These are phyloP conservation scores for Penicillium antarcticum DNA, from an alignment of 495 filamentous ascomycete species.

Conservation along the genomic window DNA sequence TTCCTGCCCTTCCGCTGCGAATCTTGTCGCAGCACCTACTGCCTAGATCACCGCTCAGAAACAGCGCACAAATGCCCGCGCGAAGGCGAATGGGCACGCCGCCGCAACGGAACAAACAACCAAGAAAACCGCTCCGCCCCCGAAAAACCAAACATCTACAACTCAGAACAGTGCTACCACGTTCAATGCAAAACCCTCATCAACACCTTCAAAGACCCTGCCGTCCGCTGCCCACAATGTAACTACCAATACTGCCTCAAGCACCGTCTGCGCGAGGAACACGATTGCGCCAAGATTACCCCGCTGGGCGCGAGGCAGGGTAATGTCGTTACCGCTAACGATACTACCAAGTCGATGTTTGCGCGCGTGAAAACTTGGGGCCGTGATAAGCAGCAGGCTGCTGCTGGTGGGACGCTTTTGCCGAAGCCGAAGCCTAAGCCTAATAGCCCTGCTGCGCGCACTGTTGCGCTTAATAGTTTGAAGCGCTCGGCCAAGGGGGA, in stretches of 20 bases:
- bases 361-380: constrained; percentile 64
- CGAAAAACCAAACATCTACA: constrained; percentile 54
- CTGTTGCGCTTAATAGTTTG: constrained; percentile 65
- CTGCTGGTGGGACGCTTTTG: constrained; percentile 35
- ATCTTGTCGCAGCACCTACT: constrained; percentile 82
- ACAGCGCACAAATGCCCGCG: constrained; percentile 75
- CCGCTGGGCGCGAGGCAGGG: constrained; percentile 59
- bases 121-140: constrained; percentile 21
- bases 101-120: constrained; percentile 41
- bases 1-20: constrained; percentile 96
- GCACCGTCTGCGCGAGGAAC: constrained; percentile 82
- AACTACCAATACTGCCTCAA: constrained; percentile 87
- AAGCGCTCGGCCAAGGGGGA: constrained; percentile 90
- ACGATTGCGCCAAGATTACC: constrained; percentile 72
- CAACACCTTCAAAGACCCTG: constrained; percentile 73
- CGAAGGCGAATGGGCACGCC: constrained; percentile 82
- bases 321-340: constrained; percentile 26
- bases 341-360: constrained; percentile 58
- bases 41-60: constrained; percentile 92
- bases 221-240: constrained; percentile 77
- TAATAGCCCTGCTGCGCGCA: constrained; percentile 53
- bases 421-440: constrained; percentile 56
- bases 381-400: constrained; percentile 53
- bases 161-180: constrained; percentile 70
- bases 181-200: constrained; percentile 79